Percentiles rank a stretch among this genome's conserved stretches.
These are phyloP conservation scores for Malus orientalis DNA, from an alignment of 306 rosid species.

Conservation along the genomic window DNA sequence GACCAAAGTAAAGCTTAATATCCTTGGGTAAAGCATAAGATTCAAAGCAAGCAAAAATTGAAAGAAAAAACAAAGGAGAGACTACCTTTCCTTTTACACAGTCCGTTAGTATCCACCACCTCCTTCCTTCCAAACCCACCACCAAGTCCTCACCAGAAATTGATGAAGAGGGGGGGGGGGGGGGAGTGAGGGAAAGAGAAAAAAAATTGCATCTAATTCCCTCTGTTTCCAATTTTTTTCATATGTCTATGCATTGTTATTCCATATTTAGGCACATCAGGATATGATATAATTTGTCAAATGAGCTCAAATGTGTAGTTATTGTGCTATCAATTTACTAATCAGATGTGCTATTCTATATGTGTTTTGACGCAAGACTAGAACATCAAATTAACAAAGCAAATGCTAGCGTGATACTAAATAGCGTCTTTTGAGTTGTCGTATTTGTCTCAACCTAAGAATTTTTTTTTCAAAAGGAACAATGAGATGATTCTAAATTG, in stretches of 20 bases:
- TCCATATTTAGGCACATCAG: neutral
- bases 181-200: neutral
- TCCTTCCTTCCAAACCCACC: slow-evolving; percentile 1
- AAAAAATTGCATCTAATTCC: slow-evolving; percentile 9
- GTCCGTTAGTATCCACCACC: slow-evolving; percentile 17
- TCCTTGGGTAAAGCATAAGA: slow-evolving; percentile 43
- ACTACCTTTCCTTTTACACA: slow-evolving; percentile 21
- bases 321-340: no score
- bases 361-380: no score
- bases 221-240: neutral
- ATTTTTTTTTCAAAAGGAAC: no score
- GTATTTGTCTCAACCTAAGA: no score
- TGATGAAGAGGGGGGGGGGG: neutral
- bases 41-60: slow-evolving; percentile 37
- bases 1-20: slow-evolving; percentile 9
- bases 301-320: neutral
- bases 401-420: no score
- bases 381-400: no score
- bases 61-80: neutral
- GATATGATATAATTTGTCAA: neutral
- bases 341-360: no score
- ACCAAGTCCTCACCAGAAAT: slow-evolving; percentile 9
- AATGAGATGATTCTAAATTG: no score
- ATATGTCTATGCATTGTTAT: neutral
- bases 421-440: no score